These are phyloP conservation scores for Trichoderma gamsii DNA, from an alignment of 495 filamentous ascomycete species.

Conservation along the genomic window DNA sequence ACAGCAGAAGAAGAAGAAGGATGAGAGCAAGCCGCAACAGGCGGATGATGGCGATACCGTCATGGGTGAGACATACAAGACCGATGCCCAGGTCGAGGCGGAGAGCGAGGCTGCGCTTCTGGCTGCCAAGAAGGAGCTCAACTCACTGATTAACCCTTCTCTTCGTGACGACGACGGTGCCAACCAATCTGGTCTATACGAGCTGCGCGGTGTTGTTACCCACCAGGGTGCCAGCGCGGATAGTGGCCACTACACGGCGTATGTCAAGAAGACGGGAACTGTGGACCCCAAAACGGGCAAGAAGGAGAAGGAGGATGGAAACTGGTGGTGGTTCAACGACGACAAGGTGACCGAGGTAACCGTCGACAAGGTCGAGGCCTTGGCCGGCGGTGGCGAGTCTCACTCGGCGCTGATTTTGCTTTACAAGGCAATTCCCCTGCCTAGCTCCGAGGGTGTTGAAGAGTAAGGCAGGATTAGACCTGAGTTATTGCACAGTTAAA, in stretches of 20 bases:
- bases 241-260: constrained; percentile 95
- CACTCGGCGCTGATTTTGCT: constrained; percentile 92
- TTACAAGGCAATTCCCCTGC: constrained; percentile 72
- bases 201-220: constrained; percentile 90
- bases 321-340: constrained; percentile 99
- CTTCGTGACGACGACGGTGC: constrained; percentile 69
- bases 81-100: constrained; percentile 84
- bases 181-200: constrained; percentile 90
- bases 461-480: constrained; percentile 19
- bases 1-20: constrained; percentile 34
- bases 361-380: constrained; percentile 78
- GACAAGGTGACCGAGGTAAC: constrained; percentile 95
- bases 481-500: neutral
- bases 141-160: constrained; percentile 63
- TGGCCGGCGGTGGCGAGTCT: constrained; percentile 91
- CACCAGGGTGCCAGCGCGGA: constrained; percentile 96
- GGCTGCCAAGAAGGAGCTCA: constrained; percentile 76
- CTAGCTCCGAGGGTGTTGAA: constrained; percentile 39
- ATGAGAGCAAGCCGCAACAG: constrained; percentile 22
- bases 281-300: constrained; percentile 63
- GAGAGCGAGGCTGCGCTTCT: constrained; percentile 69
- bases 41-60: constrained; percentile 53
- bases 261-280: constrained; percentile 81
- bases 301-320: constrained; percentile 73
- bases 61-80: constrained; percentile 70